Evolutionary conservation across 2,329 filamentous ascomycete species (phyloP).

Genomic region (Penicillium sp.): DNA sequence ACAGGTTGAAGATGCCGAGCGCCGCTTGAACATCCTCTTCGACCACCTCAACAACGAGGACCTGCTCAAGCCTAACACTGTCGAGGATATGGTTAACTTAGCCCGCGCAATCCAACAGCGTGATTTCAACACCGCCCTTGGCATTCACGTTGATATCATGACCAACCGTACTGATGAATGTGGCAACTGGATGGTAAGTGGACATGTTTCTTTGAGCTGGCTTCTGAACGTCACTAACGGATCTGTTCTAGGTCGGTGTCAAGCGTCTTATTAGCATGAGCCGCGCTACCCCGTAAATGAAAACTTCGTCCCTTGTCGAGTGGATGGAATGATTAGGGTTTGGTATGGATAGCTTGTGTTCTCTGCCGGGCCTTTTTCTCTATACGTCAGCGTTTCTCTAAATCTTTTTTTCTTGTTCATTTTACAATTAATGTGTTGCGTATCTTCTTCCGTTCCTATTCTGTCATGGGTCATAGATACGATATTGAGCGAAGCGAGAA

Average conservation of each 20-base stretch:
- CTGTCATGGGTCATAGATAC: constrained; percentile 11
- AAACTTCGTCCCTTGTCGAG: not conserved
- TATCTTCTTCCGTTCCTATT: constrained; percentile 16
- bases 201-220: not conserved
- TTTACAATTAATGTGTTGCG: constrained; percentile 23
- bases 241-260: constrained; percentile 18
- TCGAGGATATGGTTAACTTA: constrained; percentile 47
- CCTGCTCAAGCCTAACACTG: constrained; percentile 70
- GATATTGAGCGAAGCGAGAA: constrained; percentile 16
- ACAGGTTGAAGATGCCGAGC: constrained; percentile 91
- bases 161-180: constrained; percentile 74
- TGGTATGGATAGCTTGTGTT: constrained; percentile 6
- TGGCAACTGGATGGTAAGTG: constrained; percentile 79
- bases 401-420: constrained; percentile 18
- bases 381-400: constrained; percentile 9
- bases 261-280: constrained; percentile 26
- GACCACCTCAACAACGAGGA: constrained; percentile 97
- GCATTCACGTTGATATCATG: constrained; percentile 70
- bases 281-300: constrained; percentile 21
- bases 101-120: constrained; percentile 63
- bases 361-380: constrained; percentile 12
- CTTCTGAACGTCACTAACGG: not conserved
- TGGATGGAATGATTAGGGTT: constrained; percentile 5
- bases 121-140: constrained; percentile 65
- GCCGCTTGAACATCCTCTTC: constrained; percentile 87